Evolutionary conservation across 202 grass and related monocot species (phyloP).

Genomic region (Eragrostis tef): DNA sequence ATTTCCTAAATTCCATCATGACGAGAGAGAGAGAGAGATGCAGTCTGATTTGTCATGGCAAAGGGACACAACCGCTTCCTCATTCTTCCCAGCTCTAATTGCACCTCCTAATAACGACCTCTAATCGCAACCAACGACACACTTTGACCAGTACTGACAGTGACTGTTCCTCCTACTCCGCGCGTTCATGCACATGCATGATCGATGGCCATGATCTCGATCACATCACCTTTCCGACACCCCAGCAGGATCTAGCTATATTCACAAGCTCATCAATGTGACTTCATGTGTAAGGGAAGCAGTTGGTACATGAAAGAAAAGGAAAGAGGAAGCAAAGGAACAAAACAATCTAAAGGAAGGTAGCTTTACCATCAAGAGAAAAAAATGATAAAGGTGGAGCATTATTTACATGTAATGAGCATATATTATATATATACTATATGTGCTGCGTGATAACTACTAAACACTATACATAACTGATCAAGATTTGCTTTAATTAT

Average conservation of each 20-base stretch:
- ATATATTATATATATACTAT: constrained; percentile 28
- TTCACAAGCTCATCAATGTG: constrained; percentile 66
- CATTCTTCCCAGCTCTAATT: constrained; percentile 38
- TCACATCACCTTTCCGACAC: constrained; percentile 45
- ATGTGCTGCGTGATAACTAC: background rate
- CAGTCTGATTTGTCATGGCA: constrained; percentile 22
- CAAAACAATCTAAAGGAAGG: constrained; percentile 47
- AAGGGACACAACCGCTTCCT: constrained; percentile 18
- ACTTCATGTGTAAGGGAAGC: constrained; percentile 72
- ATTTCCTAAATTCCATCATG: too few species aligned
- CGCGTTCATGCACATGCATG: constrained; percentile 52
- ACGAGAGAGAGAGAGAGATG: background rate
- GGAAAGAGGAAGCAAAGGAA: constrained; percentile 62
- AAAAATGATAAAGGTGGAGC: constrained; percentile 42
- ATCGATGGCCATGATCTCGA: constrained; percentile 38
- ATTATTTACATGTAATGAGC: background rate
- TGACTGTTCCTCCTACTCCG: constrained; percentile 56
- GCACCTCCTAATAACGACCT: constrained; percentile 38
- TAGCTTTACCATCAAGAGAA: constrained; percentile 59
- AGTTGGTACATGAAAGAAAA: constrained; percentile 65
- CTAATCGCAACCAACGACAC: constrained; percentile 50
- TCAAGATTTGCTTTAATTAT: constrained; percentile 45
- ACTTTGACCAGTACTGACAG: constrained; percentile 50
- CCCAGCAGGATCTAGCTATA: constrained; percentile 36
- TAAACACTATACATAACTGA: background rate